Percentiles rank a stretch among this genome's conserved stretches.
Evolutionary conservation across 1,284 basidiomycete genomes (phyloP).

Genomic region (Abortiporus biennis): DNA sequence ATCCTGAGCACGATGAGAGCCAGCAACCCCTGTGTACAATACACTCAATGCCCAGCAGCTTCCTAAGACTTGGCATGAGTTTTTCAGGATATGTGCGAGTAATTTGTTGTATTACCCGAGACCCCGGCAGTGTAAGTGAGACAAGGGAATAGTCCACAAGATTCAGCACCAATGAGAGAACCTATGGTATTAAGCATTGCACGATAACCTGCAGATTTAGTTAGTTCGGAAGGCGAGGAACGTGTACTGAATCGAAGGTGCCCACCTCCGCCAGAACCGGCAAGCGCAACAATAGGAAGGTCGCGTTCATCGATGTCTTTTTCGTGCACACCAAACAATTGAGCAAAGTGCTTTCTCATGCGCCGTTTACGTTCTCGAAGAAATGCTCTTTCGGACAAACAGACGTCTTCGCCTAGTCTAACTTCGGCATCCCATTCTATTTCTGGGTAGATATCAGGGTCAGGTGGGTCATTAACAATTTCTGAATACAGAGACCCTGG

Average conservation of each 20-base stretch:
- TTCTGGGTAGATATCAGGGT: constrained; percentile 29
- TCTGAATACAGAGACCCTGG: constrained; percentile 31
- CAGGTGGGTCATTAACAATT: constrained; percentile 24
- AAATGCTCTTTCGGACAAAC: constrained; percentile 30
- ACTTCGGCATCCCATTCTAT: constrained; percentile 35
- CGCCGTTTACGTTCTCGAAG: constrained; percentile 25
- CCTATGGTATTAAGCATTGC: constrained; percentile 37
- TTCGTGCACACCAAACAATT: constrained; percentile 28
- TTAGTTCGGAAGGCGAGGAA: not conserved
- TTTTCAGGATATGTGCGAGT: not conserved
- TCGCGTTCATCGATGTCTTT: constrained; percentile 32
- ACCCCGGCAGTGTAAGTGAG: constrained; percentile 32
- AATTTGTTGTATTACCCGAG: constrained; percentile 21
- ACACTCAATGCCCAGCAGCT: constrained; percentile 34
- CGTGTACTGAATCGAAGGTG: not conserved
- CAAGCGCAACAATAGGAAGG: constrained; percentile 34
- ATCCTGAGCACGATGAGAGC: constrained; percentile 17
- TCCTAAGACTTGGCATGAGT: constrained; percentile 12
- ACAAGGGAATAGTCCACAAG: constrained; percentile 28
- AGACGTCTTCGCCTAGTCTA: constrained; percentile 30
- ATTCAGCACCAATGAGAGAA: constrained; percentile 27
- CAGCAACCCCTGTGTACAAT: constrained; percentile 33
- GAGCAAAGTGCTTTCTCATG: constrained; percentile 29
- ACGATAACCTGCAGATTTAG: constrained; percentile 23
- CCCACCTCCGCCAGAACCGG: constrained; percentile 34